phyloP scores from a whole-genome alignment of 2,329 filamentous ascomycete genomes.

The Cladosporium sp. region DNA sequence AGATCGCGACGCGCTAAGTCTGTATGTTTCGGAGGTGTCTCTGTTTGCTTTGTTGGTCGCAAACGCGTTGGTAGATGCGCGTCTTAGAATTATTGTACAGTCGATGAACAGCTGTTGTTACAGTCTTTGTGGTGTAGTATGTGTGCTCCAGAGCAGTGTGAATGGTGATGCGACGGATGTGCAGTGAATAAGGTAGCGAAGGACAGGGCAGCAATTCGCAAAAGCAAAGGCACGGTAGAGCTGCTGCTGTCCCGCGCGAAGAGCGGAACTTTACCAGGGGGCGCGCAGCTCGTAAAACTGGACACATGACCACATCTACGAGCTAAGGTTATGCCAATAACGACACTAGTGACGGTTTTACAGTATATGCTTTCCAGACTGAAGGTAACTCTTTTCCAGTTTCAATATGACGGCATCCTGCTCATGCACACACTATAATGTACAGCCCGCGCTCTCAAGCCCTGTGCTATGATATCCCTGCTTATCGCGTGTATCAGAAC shows the following conservation, averaged over 20 bases:
- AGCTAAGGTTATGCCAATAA: neutral
- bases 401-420: neutral
- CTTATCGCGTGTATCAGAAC: constrained; percentile 17
- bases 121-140: neutral
- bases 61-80: constrained; percentile 6
- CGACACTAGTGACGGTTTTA: neutral
- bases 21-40: constrained; percentile 19
- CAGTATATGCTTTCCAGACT: neutral
- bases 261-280: too few species aligned
- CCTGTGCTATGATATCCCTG: constrained; percentile 12
- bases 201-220: neutral
- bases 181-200: neutral
- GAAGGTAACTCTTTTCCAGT: neutral
- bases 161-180: constrained; percentile 2
- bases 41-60: neutral
- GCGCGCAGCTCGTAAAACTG: neutral
- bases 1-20: constrained; percentile 20
- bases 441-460: constrained; percentile 14
- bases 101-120: neutral
- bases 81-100: neutral
- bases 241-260: neutral
- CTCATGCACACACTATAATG: constrained; percentile 13
- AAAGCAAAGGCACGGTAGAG: neutral
- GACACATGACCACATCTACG: neutral
- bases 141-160: constrained; percentile 2